Evolutionary conservation across 495 filamentous ascomycete species (phyloP).

Genomic region (Xylaria castorea): DNA sequence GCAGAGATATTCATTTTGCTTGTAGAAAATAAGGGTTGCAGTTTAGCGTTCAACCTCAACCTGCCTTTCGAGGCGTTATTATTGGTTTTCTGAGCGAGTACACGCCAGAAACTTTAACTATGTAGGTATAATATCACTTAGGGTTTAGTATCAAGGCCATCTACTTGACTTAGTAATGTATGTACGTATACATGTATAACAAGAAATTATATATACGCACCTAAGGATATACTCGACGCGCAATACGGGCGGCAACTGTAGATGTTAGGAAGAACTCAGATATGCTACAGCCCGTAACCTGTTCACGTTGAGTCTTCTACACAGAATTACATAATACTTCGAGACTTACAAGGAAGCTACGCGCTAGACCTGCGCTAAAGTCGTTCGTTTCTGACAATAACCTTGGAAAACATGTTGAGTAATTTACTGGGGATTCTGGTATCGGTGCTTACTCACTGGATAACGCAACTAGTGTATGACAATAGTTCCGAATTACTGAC

Average conservation of each 20-base stretch:
- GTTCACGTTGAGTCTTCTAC: not conserved
- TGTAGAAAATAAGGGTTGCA: not conserved
- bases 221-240: not conserved
- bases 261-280: not conserved
- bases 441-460: constrained; percentile 15
- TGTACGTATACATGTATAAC: not conserved
- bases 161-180: no score
- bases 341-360: not conserved
- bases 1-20: not conserved
- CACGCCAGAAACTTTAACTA: no score
- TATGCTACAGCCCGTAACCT: not conserved
- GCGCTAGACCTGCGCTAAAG: not conserved
- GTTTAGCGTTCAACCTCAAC: not conserved
- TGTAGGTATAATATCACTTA: not conserved
- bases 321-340: not conserved
- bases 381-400: constrained; percentile 2
- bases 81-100: not conserved
- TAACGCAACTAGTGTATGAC: not conserved
- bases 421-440: not conserved
- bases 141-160: not conserved
- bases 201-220: not conserved
- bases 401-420: not conserved
- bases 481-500: not conserved
- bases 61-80: not conserved
- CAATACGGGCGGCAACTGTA: not conserved